Base-by-base conservation (phyloP, 257 asterid species). In the Fraxinus cuspidata region DNA sequence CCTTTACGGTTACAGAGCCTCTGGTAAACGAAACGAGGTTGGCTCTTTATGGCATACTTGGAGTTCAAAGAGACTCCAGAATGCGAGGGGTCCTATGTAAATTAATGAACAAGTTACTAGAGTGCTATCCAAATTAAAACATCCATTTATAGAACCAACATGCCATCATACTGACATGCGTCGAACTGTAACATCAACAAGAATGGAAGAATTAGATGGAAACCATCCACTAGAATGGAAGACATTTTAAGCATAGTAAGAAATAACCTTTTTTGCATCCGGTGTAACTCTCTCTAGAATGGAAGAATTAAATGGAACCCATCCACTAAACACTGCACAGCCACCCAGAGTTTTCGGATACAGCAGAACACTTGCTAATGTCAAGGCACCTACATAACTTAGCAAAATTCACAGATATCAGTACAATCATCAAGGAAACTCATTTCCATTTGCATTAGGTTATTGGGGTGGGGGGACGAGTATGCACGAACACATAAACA, bases 301-400 rank as follows among this genome's bases (percentile, higher is more conserved):
- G 51, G 97, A 87, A 69, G 95, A 75, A 83, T 88, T 92, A 40
- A 96, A 92, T 18, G 99, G 96, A 75, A 96, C 91, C 99, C 99
- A 96, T 77, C 97, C 98, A 82, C 99, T 96, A 83, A 96, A 96
- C 64, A 96, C 91, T 1, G 97, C 97, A 79, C 95, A 97, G 77
- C 99, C 99, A 81, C 99, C 99, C 34, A 96, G 86, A 70, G 96
- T 87, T 85, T 86, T 92, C 10, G 98, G 98, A 79, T 96, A 92
- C 73, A 93, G 82, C 81, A 96, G 84, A 82, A 93, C 89, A 80
- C 99, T 96, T 63, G 97, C 97, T 89, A 96, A 86, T 13, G 98
- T 90, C 86, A 96, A 88, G 67, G 98, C 97, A 84, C 98, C 98
- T 96, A 74, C 23, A 75, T 47, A 71, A 80, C 73, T 53, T 73